Conservation (phyloP, 1,284 basidiomycete genomes). For the Pyrrhoderma lamaoense region DNA sequence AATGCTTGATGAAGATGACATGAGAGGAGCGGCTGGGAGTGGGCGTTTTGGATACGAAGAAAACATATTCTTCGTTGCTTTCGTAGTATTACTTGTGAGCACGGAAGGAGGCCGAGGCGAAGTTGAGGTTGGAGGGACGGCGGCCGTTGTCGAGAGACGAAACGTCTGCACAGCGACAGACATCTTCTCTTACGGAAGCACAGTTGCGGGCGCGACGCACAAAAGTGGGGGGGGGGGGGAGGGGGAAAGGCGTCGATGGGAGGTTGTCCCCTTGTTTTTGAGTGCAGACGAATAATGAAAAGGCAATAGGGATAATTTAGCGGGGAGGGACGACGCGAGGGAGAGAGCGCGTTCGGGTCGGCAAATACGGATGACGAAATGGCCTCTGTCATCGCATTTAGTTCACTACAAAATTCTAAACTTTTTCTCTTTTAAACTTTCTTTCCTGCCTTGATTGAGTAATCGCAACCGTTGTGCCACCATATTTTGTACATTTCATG, state of each 20-base stretch:
- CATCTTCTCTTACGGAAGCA: conserved; percentile 2
- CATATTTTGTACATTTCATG: too few species aligned
- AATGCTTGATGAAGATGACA: conserved; percentile 7
- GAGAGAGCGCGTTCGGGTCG: too few species aligned
- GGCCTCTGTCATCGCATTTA: too few species aligned
- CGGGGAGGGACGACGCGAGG: neutral
- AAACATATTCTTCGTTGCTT: neutral
- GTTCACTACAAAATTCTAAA: too few species aligned
- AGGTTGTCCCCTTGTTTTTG: too few species aligned
- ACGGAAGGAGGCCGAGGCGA: neutral
- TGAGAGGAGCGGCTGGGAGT: conserved; percentile 6
- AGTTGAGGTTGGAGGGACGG: neutral
- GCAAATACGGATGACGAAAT: too few species aligned
- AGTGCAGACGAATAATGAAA: too few species aligned
- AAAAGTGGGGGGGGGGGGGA: neutral
- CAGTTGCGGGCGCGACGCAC: neutral
- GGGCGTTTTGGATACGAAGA: conserved; percentile 9
- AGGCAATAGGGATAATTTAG: neutral
- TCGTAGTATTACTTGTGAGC: conserved; percentile 1
- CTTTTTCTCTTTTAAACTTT: too few species aligned
- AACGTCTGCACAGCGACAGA: conserved; percentile 15
- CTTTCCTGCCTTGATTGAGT: too few species aligned
- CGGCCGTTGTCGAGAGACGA: neutral
- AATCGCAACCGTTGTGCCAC: too few species aligned
- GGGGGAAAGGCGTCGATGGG: neutral